Conservation (phyloP, 441 rosid species). For the Metrosideros polymorpha region DNA sequence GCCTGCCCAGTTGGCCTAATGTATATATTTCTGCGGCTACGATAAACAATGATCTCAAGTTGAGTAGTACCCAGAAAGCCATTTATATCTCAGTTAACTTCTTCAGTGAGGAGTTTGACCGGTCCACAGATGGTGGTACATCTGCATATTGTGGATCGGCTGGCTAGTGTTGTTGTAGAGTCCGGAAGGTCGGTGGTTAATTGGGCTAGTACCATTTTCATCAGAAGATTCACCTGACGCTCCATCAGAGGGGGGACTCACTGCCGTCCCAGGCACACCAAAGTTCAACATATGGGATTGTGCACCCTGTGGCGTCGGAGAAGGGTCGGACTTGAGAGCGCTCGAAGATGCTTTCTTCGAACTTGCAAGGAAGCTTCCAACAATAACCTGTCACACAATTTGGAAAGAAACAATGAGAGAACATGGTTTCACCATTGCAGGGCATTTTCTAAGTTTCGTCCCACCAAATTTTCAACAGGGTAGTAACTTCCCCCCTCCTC, state of each 20-base stretch:
- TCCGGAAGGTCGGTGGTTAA: constrained; percentile 30
- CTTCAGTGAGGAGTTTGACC: constrained; percentile 50
- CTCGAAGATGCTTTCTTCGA: constrained; percentile 43
- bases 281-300: constrained; percentile 54
- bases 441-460: not conserved
- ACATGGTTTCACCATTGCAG: not conserved
- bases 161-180: constrained; percentile 39
- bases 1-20: constrained; percentile 10
- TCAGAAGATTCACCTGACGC: constrained; percentile 73
- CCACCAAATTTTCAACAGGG: not conserved
- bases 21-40: not conserved
- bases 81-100: constrained; percentile 8
- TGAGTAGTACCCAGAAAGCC: constrained; percentile 4
- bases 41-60: not conserved
- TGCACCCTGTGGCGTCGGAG: constrained; percentile 18
- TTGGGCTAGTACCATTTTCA: constrained; percentile 56
- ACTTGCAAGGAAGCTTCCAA: constrained; percentile 77
- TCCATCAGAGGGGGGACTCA: constrained; percentile 69
- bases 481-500: not conserved
- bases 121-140: constrained; percentile 69
- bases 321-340: constrained; percentile 30
- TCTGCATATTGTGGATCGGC: constrained; percentile 51
- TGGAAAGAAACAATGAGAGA: not conserved
- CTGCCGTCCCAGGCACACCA: constrained; percentile 29
- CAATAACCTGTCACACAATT: constrained; percentile 40